Percentiles rank a stretch among this genome's conserved stretches.
Conservation (phyloP, 495 filamentous ascomycete genomes). For the Daldinia concentrica region DNA sequence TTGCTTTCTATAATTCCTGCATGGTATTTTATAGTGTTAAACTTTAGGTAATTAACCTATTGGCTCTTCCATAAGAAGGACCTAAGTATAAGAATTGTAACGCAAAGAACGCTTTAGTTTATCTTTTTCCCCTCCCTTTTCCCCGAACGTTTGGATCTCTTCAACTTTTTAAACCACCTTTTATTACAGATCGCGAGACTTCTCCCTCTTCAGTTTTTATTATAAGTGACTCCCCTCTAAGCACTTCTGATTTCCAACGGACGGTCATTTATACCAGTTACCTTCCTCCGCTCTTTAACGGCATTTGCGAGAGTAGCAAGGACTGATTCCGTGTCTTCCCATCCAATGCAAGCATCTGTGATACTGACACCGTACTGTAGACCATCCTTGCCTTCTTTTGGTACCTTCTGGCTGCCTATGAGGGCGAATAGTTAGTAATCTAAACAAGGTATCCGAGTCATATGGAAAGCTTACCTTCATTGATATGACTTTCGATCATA, state of each 20-base stretch:
- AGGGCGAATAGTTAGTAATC: conserved; percentile 13
- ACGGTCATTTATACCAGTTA: conserved; percentile 43
- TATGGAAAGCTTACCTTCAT: conserved; percentile 71
- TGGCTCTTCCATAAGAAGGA: not conserved
- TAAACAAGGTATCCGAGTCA: not conserved
- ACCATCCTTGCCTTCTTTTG: conserved; percentile 83
- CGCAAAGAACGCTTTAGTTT: not conserved
- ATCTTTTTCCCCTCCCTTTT: conserved; percentile 13
- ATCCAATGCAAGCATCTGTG: conserved; percentile 96
- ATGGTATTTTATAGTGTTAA: not conserved
- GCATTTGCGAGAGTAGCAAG: conserved; percentile 83
- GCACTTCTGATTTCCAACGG: conserved; percentile 1
- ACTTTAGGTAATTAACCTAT: not conserved
- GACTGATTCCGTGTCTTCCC: conserved; percentile 88
- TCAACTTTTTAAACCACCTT: conserved; percentile 6
- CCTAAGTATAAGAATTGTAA: not conserved
- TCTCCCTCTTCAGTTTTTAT: not conserved
- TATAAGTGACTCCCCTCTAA: not conserved
- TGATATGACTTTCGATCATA: conserved; percentile 98
- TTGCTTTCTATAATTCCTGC: not conserved
- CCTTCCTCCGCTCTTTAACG: conserved; percentile 72
- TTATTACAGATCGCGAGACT: conserved; percentile 20
- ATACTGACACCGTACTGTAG: conserved; percentile 97
- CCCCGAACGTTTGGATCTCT: conserved; percentile 23
- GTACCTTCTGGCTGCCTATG: conserved; percentile 89